phyloP scores from a whole-genome alignment of 805 yeast genomes.

The Metschnikowia matae region DNA sequence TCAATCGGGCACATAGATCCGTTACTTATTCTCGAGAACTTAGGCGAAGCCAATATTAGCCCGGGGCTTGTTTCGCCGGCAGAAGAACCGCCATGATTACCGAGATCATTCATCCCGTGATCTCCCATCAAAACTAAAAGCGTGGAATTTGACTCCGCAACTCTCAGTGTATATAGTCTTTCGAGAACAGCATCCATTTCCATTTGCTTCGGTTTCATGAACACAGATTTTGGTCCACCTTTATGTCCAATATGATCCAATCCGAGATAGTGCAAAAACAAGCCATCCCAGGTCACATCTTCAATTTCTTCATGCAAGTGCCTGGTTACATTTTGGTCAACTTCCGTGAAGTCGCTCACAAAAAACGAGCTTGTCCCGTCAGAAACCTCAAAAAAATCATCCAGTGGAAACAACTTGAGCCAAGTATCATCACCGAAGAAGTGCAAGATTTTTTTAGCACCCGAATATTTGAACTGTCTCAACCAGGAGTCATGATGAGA shows the following conservation, averaged over 20 bases:
- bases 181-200: constrained; percentile 79
- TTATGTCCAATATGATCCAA: constrained; percentile 97
- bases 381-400: constrained; percentile 47
- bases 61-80: constrained; percentile 89
- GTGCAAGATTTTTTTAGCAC: constrained; percentile 47
- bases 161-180: constrained; percentile 39
- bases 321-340: constrained; percentile 88
- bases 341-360: constrained; percentile 92
- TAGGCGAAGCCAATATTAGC: constrained; percentile 62
- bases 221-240: constrained; percentile 80
- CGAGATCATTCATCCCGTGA: constrained; percentile 94
- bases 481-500: constrained; percentile 85
- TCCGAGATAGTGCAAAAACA: constrained; percentile 88
- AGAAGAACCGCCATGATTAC: constrained; percentile 96
- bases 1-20: constrained; percentile 35
- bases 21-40: constrained; percentile 33
- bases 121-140: constrained; percentile 81
- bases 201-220: constrained; percentile 75
- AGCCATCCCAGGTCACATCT: constrained; percentile 65
- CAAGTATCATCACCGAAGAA: constrained; percentile 98
- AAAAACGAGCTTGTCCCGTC: constrained; percentile 95
- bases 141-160: constrained; percentile 35
- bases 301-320: constrained; percentile 64
- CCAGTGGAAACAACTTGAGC: constrained; percentile 78
- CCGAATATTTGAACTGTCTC: constrained; percentile 48